Conservation (phyloP, 805 yeast genomes). For the Zygosaccharomyces lentus region DNA sequence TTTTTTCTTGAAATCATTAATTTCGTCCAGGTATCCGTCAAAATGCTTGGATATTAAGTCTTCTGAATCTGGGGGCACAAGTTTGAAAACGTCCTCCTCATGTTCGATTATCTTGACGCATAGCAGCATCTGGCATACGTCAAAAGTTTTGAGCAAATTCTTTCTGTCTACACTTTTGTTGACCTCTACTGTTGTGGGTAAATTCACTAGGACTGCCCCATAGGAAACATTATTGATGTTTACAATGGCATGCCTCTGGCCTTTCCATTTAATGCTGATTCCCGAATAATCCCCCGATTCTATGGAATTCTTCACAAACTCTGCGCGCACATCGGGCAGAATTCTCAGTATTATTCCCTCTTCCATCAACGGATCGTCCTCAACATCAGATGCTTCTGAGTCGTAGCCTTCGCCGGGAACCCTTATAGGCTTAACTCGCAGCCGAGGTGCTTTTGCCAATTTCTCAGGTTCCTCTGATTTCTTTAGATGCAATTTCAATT, state of each 20-base stretch:
- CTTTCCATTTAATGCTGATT: constrained; percentile 76
- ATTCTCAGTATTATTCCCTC: constrained; percentile 80
- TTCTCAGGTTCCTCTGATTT: constrained; percentile 30
- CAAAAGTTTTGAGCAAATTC: constrained; percentile 81
- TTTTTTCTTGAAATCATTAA: constrained; percentile 22
- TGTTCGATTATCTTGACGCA: constrained; percentile 54
- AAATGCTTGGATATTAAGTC: constrained; percentile 35
- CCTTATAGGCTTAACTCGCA: constrained; percentile 56
- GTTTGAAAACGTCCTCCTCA: constrained; percentile 45
- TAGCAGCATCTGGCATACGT: constrained; percentile 77
- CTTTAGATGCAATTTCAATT: constrained; percentile 26
- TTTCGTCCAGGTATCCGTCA: constrained; percentile 31
- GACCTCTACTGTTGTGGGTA: constrained; percentile 84
- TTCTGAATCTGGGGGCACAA: constrained; percentile 41
- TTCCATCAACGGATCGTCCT: constrained; percentile 89
- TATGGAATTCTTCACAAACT: constrained; percentile 67
- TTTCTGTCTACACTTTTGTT: constrained; percentile 83
- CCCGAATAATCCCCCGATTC: constrained; percentile 73
- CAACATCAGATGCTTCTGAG: constrained; percentile 92
- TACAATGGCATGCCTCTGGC: constrained; percentile 72
- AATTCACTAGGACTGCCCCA: constrained; percentile 80
- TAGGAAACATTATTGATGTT: constrained; percentile 64
- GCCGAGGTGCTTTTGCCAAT: constrained; percentile 38
- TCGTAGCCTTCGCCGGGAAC: constrained; percentile 95
- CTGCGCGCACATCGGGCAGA: constrained; percentile 48